Conservation (phyloP, 2,329 filamentous ascomycete species). For the Penicillium brevicompactum region DNA sequence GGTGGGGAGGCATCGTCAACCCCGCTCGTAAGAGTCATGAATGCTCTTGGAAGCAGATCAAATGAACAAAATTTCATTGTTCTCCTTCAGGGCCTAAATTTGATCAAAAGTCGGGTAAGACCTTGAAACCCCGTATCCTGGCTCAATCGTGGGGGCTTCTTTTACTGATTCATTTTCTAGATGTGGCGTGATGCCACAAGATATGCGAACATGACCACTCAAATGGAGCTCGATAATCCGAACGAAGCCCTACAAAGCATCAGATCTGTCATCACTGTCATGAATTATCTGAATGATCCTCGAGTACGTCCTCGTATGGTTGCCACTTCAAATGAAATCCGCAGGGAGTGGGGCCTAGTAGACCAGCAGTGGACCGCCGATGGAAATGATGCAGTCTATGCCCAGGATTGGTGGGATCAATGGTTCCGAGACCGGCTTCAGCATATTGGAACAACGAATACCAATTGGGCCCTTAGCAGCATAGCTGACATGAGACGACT, state of each 20-base stretch:
- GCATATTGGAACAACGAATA: slow-evolving; percentile 1
- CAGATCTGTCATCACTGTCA: slow-evolving; percentile 1
- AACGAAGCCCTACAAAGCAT: background rate
- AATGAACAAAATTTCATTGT: background rate
- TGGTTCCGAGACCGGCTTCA: slow-evolving; percentile 1
- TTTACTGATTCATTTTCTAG: background rate
- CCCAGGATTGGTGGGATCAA: slow-evolving; percentile 6
- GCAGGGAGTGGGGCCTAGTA: background rate
- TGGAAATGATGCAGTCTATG: background rate
- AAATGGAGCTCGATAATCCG: background rate
- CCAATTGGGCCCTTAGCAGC: background rate
- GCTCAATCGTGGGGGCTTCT: background rate
- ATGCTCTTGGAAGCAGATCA: background rate
- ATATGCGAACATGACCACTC: background rate
- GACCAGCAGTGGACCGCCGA: slow-evolving; percentile 1
- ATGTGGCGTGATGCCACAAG: background rate
- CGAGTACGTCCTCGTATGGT: slow-evolving; percentile 1
- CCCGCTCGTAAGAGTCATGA: background rate
- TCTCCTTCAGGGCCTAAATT: background rate
- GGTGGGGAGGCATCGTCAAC: background rate
- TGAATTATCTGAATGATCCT: background rate
- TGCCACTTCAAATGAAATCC: slow-evolving; percentile 1
- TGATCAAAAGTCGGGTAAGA: background rate
- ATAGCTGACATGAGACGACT: slow-evolving; percentile 1
- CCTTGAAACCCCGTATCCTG: background rate